phyloP scores from a whole-genome alignment of 2,329 filamentous ascomycete genomes.

The Stenocarpella maydis region DNA sequence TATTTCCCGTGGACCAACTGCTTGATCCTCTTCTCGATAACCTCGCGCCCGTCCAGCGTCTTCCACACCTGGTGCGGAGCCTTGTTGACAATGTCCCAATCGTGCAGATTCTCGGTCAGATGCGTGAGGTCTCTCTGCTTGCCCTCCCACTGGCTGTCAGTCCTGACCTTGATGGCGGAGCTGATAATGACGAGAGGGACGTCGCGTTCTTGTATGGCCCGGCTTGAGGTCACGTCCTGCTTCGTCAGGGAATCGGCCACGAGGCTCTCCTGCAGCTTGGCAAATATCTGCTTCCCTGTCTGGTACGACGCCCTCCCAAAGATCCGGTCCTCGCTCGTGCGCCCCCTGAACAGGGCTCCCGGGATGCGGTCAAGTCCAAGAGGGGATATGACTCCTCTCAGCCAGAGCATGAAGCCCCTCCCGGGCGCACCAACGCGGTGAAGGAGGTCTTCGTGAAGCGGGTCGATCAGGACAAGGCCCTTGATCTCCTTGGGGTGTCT shows the following conservation, averaged over 20 bases:
- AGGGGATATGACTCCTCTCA: constrained; percentile 84
- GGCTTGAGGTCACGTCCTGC: constrained; percentile 80
- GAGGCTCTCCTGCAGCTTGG: constrained; percentile 90
- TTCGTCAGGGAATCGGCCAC: constrained; percentile 85
- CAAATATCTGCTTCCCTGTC: constrained; percentile 84
- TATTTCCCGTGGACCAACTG: constrained; percentile 63
- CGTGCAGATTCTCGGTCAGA: constrained; percentile 78
- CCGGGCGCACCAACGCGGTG: constrained; percentile 69
- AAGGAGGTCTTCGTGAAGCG: constrained; percentile 87
- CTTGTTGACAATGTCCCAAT: constrained; percentile 87
- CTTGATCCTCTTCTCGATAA: constrained; percentile 81
- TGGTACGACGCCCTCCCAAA: constrained; percentile 84
- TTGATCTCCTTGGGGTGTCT: constrained; percentile 78
- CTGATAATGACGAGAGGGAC: constrained; percentile 84
- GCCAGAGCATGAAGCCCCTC: constrained; percentile 86
- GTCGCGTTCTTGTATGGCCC: constrained; percentile 79
- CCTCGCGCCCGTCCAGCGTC: constrained; percentile 73
- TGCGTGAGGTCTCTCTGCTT: constrained; percentile 86
- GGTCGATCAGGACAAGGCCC: constrained; percentile 86
- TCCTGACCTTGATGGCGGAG: constrained; percentile 75
- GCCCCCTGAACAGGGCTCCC: constrained; percentile 83
- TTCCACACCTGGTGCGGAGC: constrained; percentile 90
- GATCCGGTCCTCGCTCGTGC: constrained; percentile 82
- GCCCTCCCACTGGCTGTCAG: constrained; percentile 76
- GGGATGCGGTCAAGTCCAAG: constrained; percentile 83